Percentiles rank a stretch among this genome's conserved stretches.
Evolutionary conservation across 2,329 filamentous ascomycete species (phyloP).

Genomic region (Alternaria ethzedia): DNA sequence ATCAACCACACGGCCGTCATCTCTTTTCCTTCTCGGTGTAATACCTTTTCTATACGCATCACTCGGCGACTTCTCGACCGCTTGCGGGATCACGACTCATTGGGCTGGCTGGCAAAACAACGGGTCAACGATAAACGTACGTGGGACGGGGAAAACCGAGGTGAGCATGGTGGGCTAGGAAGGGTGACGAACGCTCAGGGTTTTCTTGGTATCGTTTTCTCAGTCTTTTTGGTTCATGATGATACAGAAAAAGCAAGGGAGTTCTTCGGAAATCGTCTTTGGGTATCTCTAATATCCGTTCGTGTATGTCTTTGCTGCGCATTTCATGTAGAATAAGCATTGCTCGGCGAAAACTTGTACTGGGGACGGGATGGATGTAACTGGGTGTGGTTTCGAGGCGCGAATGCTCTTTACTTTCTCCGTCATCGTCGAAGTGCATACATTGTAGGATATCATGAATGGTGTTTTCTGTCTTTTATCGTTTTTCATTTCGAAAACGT

Average conservation of each 20-base stretch:
- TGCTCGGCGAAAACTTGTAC: constrained; percentile 25
- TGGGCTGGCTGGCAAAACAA: constrained; percentile 34
- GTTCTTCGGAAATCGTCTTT: constrained; percentile 18
- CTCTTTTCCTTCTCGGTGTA: constrained; percentile 23
- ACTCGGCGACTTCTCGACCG: constrained; percentile 16
- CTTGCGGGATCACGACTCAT: constrained; percentile 27
- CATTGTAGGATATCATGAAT: constrained; percentile 28
- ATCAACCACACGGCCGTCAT: constrained; percentile 24
- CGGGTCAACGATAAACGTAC: constrained; percentile 23
- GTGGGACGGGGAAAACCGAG: constrained; percentile 6
- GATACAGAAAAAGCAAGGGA: constrained; percentile 25
- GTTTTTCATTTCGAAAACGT: not conserved
- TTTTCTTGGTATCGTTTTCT: constrained; percentile 15
- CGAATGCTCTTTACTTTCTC: not conserved
- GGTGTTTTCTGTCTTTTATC: constrained; percentile 11
- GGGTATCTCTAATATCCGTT: constrained; percentile 14
- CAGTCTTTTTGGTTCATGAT: constrained; percentile 8
- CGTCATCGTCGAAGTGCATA: constrained; percentile 18
- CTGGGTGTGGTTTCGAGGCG: constrained; percentile 8
- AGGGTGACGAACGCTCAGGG: not conserved
- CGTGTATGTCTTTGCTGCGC: constrained; percentile 16
- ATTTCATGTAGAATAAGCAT: constrained; percentile 32
- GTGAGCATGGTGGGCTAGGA: not conserved
- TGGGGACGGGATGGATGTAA: constrained; percentile 1
- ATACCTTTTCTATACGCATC: constrained; percentile 21